phyloP scores from a whole-genome alignment of 75 land plant species.

The Sequoiadendron giganteum region DNA sequence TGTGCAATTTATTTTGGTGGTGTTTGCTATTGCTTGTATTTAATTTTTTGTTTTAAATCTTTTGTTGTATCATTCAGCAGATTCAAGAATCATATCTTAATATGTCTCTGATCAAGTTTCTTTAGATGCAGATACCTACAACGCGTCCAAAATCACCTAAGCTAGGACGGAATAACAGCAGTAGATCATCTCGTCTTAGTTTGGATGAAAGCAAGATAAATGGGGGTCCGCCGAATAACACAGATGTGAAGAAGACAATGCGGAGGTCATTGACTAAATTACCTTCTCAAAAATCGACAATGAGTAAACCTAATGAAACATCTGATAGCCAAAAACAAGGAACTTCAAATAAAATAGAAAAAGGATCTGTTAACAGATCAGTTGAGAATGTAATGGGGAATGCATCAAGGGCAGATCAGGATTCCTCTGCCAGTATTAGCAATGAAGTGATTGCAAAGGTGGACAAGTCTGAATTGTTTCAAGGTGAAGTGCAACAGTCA shows the following conservation, averaged over 20 bases:
- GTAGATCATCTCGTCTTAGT: slow-evolving; percentile 8
- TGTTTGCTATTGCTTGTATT: not conserved
- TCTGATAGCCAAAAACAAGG: slow-evolving; percentile 7
- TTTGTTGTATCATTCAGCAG: not conserved
- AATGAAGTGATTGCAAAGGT: not conserved
- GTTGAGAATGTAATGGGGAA: not conserved
- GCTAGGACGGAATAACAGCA: slow-evolving; percentile 32
- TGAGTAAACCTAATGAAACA: slow-evolving; percentile 8
- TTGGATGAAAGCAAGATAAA: slow-evolving; percentile 16
- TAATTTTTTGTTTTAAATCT: not conserved
- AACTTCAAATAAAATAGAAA: not conserved
- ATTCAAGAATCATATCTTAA: not conserved
- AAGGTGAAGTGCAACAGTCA: not conserved
- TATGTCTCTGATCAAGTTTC: slow-evolving; percentile 3
- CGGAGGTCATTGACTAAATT: slow-evolving; percentile 8
- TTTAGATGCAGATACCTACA: slow-evolving; percentile 42
- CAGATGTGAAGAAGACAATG: slow-evolving; percentile 9
- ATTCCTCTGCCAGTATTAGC: not conserved
- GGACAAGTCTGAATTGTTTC: not conserved
- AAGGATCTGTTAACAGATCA: slow-evolving; percentile 2
- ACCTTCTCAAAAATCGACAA: slow-evolving; percentile 7
- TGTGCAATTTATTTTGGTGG: not conserved
- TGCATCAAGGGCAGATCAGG: slow-evolving; percentile 7
- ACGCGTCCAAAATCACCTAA: slow-evolving; percentile 60
- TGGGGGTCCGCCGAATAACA: not conserved